Evolutionary conservation across 169 alveolate genomes (phyloP), one percentile per base, ranked within the genome.

Genomic region (Theileria orientalis): DNA sequence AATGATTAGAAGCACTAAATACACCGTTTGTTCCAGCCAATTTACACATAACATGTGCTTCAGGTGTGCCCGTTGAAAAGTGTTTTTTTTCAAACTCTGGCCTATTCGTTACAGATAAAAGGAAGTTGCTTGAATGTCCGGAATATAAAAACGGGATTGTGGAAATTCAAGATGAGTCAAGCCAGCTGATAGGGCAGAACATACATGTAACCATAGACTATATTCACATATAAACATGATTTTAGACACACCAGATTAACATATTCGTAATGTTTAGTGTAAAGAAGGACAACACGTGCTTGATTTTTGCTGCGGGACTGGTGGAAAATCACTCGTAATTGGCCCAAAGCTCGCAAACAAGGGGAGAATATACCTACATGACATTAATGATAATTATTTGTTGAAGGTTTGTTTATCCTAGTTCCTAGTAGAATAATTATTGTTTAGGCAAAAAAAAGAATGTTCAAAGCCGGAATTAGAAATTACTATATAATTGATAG

Each of bases 241-340:
- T n/a, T n/a, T n/a, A n/a, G n/a, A n/a, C n/a, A n/a, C n/a, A n/a
- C n/a, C n/a, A n/a, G n/a, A n/a, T n/a, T n/a, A n/a, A n/a, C n/a
- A n/a, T n/a, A n/a, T n/a, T n/a, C n/a, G n/a, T n/a, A n/a, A n/a
- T n/a, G n/a, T n/a, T n/a, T 90, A 94, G 83, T 96, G 93, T 5
- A 84, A 94, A 57, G 96, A 97, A 21, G 97, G 97, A 3, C 88
- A 94, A 44, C 91, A 91, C 51, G 96, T 95, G 25, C 78, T 95
- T 59, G 98, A 96, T 84, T 94, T 83, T 88, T 95, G 99, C 77
- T 97, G 96, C 8, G 99, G 99, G 5, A 74, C 97, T 21, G 99
- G 98, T 5, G 98, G 99, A 14, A 96, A 96, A 74, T 52, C 98
- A 6, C 83, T 96, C 37, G 96, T 95, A 13, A 94, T 94, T 83